Base-by-base conservation (phyloP, 306 rosid species). In the Casuarina equisetifolia region DNA sequence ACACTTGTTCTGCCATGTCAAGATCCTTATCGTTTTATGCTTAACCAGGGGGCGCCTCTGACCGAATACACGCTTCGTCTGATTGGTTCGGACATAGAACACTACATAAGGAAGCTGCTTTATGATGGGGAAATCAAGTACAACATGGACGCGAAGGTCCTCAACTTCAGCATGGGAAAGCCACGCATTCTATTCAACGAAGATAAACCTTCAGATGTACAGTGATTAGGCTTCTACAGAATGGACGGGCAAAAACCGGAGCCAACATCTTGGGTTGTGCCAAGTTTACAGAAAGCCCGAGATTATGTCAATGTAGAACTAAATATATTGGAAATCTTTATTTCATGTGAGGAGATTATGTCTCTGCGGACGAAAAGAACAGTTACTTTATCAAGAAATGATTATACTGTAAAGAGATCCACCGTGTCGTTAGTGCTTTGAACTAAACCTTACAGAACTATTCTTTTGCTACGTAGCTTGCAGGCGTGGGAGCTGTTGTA, bases 81-180 rank as follows among this genome's bases (percentile, higher is more conserved):
- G 86, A 95, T 95, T 55, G 97, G 99, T 76, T 95, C 97, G 3
- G 99, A 92, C 83, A 82, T 95, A 73, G 98, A 95, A 86, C 99
- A 90, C 68, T 90, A 86, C 80, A 90, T 88, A 84, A 82, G 90
- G 82, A 88, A 88, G 85, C 68, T 90, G 75, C 76, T 88, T 9
- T 88, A 76, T 66, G 92, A 82, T 74, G 90, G 92, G 36, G 89
- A 88, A 74, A 88, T 90, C 61, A 90, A 88, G 70, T 90, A 95
- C 83, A 95, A 92, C 81, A 92, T 95, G 99, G 83, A 92, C 78
- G 97, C 98, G 5, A 87, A 77, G 78, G 89, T 79, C 44, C 93
- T 92, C 78, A 95, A 95, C 85, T 95, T 95, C 93, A 92, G 97
- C 91, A 95, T 95, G 99, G 99, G 99, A 5, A 95, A 95, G 87